Conservation (phyloP, 345 rosid genomes). For the Bretschneidera sinensis region DNA sequence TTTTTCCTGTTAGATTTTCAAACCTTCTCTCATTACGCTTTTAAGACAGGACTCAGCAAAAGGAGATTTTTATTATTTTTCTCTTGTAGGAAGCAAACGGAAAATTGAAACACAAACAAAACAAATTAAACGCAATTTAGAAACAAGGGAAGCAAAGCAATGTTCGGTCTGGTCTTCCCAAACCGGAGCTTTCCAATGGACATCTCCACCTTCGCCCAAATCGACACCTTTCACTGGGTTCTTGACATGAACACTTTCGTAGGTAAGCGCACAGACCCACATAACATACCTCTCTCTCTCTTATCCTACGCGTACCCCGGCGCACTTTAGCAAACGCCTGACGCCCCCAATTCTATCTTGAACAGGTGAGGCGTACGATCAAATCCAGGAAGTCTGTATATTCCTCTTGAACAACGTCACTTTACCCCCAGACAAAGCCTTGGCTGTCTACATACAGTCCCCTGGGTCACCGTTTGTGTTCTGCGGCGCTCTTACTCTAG, state of each 20-base stretch:
- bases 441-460: conserved; percentile 88
- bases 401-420: conserved; percentile 73
- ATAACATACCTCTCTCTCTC: not conserved
- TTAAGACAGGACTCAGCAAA: too few relatives aligned
- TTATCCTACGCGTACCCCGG: not conserved
- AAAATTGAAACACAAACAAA: too few relatives aligned
- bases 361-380: conserved; percentile 81
- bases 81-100: too few relatives aligned
- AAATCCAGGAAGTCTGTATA: conserved; percentile 76
- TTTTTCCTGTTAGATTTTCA: too few relatives aligned
- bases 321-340: not conserved
- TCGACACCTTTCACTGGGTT: conserved; percentile 89
- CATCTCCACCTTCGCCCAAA: conserved; percentile 80
- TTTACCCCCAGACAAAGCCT: conserved; percentile 83
- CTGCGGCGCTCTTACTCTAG: conserved; percentile 76
- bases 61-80: too few relatives aligned
- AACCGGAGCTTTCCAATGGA: conserved; percentile 94
- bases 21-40: too few relatives aligned
- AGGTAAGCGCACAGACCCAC: conserved; percentile 29
- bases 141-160: conserved; percentile 6
- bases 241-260: conserved; percentile 98
- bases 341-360: not conserved
- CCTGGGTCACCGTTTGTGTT: conserved; percentile 80
- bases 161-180: conserved; percentile 98
- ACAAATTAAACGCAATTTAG: too few relatives aligned